These are phyloP conservation scores for Chimonanthus praecox DNA, from an alignment of 164 flowering plant genomes.

Conservation along the genomic window DNA sequence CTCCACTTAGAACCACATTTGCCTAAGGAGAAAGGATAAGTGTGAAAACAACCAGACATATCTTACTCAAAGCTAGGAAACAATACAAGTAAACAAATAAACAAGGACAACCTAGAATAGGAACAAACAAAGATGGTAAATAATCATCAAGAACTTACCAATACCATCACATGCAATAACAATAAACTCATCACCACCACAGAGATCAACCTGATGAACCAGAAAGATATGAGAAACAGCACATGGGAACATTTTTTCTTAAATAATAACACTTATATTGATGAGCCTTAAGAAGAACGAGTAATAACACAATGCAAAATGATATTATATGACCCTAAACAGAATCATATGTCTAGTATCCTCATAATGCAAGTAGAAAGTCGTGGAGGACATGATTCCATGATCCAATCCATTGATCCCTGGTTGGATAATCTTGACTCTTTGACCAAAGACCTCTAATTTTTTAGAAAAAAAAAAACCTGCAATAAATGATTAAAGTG, in stretches of 20 bases:
- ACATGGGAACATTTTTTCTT: too few species aligned
- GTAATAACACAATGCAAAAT: neutral
- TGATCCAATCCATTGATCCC: neutral
- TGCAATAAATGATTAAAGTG: too few species aligned
- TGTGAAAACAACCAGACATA: too few species aligned
- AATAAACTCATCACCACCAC: constrained; percentile 91
- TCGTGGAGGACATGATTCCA: too few species aligned
- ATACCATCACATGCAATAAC: constrained; percentile 99
- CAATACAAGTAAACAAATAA: too few species aligned
- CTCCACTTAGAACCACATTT: too few species aligned
- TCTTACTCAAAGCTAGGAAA: too few species aligned
- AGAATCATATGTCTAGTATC: neutral
- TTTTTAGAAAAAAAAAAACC: too few species aligned
- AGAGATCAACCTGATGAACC: constrained; percentile 65
- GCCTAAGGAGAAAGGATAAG: too few species aligned
- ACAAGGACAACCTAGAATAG: neutral
- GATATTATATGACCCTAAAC: too few species aligned
- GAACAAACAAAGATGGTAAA: neutral
- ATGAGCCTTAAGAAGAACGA: neutral
- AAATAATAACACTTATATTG: too few species aligned
- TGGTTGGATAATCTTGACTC: neutral
- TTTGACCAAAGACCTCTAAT: neutral
- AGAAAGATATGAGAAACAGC: neutral
- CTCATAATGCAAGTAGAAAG: neutral
- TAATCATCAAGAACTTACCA: constrained; percentile 45